Evolutionary conservation across 192 early-diverging fungal species (phyloP).

Genomic region (Jimgerdemannia lactiflua): DNA sequence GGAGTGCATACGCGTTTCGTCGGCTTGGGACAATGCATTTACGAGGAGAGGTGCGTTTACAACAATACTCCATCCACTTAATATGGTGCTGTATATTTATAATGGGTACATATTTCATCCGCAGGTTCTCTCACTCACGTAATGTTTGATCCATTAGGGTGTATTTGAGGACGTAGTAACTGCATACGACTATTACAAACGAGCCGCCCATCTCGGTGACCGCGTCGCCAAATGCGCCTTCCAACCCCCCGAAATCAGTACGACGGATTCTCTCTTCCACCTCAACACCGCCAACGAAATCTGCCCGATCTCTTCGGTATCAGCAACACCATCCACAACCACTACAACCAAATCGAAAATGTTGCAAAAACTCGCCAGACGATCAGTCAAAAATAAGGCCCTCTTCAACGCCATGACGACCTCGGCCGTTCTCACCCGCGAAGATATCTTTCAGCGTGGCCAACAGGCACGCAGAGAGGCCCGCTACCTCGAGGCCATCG

Average conservation of each 20-base stretch:
- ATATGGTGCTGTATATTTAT: too few relatives aligned
- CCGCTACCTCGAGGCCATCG: not conserved
- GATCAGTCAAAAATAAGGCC: not conserved
- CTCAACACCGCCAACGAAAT: not conserved
- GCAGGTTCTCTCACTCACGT: too few relatives aligned
- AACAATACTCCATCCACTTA: too few relatives aligned
- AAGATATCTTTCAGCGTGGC: not conserved
- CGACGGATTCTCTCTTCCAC: not conserved
- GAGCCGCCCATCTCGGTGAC: not conserved
- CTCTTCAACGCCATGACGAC: not conserved
- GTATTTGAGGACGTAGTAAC: not conserved
- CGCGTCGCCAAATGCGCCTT: not conserved
- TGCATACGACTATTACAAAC: not conserved
- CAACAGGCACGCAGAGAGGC: not conserved
- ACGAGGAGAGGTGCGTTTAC: not conserved
- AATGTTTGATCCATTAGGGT: not conserved
- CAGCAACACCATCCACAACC: not conserved
- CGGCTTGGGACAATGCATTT: not conserved
- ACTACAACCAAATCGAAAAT: not conserved
- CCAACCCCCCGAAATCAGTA: not conserved
- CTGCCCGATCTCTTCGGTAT: too few relatives aligned
- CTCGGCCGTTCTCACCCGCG: not conserved
- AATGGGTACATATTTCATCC: too few relatives aligned
- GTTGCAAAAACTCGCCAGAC: not conserved
- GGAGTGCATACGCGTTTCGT: not conserved